These are phyloP conservation scores for Aspergillus biplanus DNA, from an alignment of 495 filamentous ascomycete genomes.

Conservation along the genomic window DNA sequence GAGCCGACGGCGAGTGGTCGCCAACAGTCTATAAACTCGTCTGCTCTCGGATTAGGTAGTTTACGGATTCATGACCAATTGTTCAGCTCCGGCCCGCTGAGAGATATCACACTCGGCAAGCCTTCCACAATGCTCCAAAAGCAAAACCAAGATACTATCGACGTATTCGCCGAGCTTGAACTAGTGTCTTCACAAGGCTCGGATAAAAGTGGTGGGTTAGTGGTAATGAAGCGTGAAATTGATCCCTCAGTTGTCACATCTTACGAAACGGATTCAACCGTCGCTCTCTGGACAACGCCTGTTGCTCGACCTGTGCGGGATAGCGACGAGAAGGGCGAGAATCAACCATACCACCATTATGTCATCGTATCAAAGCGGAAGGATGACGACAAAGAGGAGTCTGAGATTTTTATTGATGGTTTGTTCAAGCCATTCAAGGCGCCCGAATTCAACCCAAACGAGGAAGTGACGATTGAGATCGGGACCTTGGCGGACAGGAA, in stretches of 20 bases:
- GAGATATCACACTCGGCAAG: constrained; percentile 67
- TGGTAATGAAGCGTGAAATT: constrained; percentile 74
- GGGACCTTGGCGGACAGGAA: constrained; percentile 73
- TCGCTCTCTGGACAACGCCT: constrained; percentile 42
- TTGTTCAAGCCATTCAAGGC: constrained; percentile 40
- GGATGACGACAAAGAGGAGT: constrained; percentile 41
- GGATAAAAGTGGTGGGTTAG: constrained; percentile 69
- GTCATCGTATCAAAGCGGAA: constrained; percentile 41
- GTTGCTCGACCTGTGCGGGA: constrained; percentile 38
- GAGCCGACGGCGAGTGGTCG: constrained; percentile 29
- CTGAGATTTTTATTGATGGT: constrained; percentile 42
- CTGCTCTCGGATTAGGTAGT: constrained; percentile 59
- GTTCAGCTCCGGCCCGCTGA: constrained; percentile 75
- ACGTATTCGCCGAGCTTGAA: constrained; percentile 62
- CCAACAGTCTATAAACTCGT: constrained; percentile 26
- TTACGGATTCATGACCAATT: constrained; percentile 80
- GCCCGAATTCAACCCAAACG: constrained; percentile 86
- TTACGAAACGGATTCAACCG: constrained; percentile 34
- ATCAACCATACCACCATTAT: constrained; percentile 39
- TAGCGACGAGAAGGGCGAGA: constrained; percentile 54
- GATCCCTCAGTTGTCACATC: constrained; percentile 69
- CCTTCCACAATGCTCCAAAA: constrained; percentile 24
- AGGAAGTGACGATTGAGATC: constrained; percentile 79
- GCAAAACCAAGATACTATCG: constrained; percentile 28
- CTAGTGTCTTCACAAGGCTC: constrained; percentile 73